Evolutionary conservation across 352 stramenopile species (phyloP), one percentile per base, ranked within the genome.

Genomic region (Thalassiosira livingstoniorum): DNA sequence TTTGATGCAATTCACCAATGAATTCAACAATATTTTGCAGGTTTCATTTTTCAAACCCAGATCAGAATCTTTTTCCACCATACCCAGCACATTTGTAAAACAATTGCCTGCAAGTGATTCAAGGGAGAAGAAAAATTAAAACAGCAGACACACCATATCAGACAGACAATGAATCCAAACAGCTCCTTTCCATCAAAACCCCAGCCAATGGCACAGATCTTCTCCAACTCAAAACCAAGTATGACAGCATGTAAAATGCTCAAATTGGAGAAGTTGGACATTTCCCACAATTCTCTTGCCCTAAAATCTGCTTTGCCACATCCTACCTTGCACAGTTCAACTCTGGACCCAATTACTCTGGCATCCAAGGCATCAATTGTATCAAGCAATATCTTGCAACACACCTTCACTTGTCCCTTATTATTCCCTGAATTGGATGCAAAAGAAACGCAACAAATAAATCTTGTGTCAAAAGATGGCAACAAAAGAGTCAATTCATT

Each of bases 61-160:
- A n/a, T 29, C 21, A n/a, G 47, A 4, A 23, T 43, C 45, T 55
- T 64, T 18, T 69, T 71, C 23, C 55, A 82, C 39, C 75, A 82
- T 58, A 82, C 55, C n/a, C 25, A 82, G 25, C 75, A 82, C 37
- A 82, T 82, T 32, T 0, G 66, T 45, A 1, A 54, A 13, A 82
- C 68, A 31, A 82, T 81, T 25, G 34, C 69, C 25, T 7, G 68
- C 23, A 62, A 60, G 4, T 66, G 43, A 13, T 81, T 75, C 35
- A 5, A 11, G 13, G 23, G 27, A 10, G 5, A 65, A 45, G 39
- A 51, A 21, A 21, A 18, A n/a, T 4, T 70, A 77, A 64, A 23
- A 25, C 32, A 32, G 64, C 71, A 1, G 64, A 82, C 32, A 76
- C 75, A 27, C 75, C 75, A 37, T 76, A 62, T 65, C 29, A 45